These are phyloP conservation scores for Annulohypoxylon moriforme DNA, from an alignment of 495 filamentous ascomycete genomes.

Conservation along the genomic window DNA sequence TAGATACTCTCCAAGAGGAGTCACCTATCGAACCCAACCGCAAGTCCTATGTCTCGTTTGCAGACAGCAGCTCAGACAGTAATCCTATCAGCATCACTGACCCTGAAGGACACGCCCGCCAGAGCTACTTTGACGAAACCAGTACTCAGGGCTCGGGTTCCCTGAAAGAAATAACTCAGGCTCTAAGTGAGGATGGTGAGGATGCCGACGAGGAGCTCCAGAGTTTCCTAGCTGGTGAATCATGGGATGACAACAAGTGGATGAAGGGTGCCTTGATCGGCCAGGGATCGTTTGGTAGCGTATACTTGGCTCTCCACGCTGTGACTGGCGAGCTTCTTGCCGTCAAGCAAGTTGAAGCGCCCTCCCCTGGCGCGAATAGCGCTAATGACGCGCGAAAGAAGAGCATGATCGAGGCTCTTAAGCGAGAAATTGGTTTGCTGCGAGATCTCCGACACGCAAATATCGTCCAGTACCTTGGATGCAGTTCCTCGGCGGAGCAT, in stretches of 20 bases:
- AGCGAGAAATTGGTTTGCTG: conserved; percentile 94
- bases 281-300: conserved; percentile 95
- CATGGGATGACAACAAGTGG: conserved; percentile 96
- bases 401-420: conserved; percentile 96
- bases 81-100: conserved; percentile 74
- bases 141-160: conserved; percentile 71
- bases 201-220: conserved; percentile 83
- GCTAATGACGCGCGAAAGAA: conserved; percentile 90
- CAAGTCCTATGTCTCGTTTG: conserved; percentile 95
- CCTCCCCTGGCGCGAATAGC: conserved; percentile 79
- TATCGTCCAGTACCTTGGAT: conserved; percentile 98
- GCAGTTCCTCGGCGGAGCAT: conserved; percentile 87
- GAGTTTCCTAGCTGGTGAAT: conserved; percentile 87
- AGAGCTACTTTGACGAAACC: conserved; percentile 87
- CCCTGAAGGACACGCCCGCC: conserved; percentile 73
- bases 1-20: conserved; percentile 90
- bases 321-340: conserved; percentile 98
- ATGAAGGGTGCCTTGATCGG: conserved; percentile 99
- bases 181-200: conserved; percentile 87
- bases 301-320: conserved; percentile 95
- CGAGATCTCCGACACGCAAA: conserved; percentile 96
- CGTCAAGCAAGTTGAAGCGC: conserved; percentile 97
- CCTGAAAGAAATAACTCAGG: conserved; percentile 66
- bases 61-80: conserved; percentile 78
- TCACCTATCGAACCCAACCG: conserved; percentile 88